Evolutionary conservation across 768 basidiomycete genomes (phyloP).

Genomic region (Leucocoprinus leucothites): DNA sequence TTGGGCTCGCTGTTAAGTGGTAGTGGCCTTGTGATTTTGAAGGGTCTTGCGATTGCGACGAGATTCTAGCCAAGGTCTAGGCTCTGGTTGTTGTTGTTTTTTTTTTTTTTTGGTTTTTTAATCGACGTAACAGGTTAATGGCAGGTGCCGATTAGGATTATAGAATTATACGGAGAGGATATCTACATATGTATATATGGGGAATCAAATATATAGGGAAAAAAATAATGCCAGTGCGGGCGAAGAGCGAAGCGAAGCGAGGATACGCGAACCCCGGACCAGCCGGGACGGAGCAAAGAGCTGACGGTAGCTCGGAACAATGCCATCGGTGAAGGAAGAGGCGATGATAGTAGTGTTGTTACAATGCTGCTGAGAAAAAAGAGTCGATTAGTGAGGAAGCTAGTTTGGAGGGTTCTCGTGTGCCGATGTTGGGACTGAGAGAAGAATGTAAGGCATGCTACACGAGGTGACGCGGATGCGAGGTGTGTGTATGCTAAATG

Average conservation of each 20-base stretch:
- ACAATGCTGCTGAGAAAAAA: slow-evolving; percentile 2
- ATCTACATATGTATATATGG: slow-evolving; percentile 13
- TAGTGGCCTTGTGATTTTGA: slow-evolving; percentile 23
- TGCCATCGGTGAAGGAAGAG: background rate
- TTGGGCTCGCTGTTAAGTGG: slow-evolving; percentile 77
- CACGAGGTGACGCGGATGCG: slow-evolving; percentile 8
- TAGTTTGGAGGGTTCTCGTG: background rate
- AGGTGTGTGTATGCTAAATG: background rate
- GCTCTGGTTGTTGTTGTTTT: too few species aligned
- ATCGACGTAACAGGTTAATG: background rate
- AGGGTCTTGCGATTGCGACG: background rate
- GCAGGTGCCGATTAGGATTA: slow-evolving; percentile 13
- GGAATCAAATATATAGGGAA: background rate
- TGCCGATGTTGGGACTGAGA: background rate
- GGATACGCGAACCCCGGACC: background rate
- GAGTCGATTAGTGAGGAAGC: background rate
- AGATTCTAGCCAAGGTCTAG: background rate
- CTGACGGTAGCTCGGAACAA: slow-evolving; percentile 8
- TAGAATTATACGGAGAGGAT: slow-evolving; percentile 1
- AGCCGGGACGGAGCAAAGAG: slow-evolving; percentile 5
- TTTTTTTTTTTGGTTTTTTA: too few species aligned
- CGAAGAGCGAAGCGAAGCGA: background rate
- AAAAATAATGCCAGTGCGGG: background rate
- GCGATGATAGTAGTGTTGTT: slow-evolving; percentile 6
- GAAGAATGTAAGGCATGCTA: background rate